Evolutionary conservation across 257 asterid genomes (phyloP).

Genomic region (Nyctanthes arbortristis): DNA sequence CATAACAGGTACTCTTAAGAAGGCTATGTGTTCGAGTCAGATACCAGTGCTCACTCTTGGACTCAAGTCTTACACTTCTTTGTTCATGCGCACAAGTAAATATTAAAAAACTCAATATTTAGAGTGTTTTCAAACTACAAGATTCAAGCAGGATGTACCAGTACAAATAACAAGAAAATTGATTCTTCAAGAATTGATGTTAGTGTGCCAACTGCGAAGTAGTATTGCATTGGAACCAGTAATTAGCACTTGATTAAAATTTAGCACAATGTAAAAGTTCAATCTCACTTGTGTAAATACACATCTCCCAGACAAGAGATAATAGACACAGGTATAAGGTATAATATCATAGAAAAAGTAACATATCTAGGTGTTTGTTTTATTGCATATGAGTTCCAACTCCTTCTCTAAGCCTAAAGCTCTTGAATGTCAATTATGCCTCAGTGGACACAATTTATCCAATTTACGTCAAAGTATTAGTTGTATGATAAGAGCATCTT

Average conservation of each 20-base stretch:
- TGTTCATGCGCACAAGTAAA: neutral
- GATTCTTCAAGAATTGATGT: neutral
- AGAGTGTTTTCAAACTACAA: neutral
- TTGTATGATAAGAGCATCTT: neutral
- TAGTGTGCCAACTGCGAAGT: neutral
- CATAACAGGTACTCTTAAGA: neutral
- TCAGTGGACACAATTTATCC: neutral
- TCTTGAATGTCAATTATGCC: slow-evolving; percentile 9
- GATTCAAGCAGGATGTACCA: neutral
- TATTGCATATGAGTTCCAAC: neutral
- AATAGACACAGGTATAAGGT: neutral
- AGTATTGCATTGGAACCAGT: neutral
- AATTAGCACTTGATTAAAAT: neutral
- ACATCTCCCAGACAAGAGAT: neutral
- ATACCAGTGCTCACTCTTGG: neutral
- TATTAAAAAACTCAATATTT: neutral
- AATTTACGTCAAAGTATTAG: neutral
- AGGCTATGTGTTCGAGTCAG: neutral
- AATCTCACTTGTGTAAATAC: neutral
- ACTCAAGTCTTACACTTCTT: neutral
- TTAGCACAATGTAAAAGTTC: neutral
- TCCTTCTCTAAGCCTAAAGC: slow-evolving; percentile 2
- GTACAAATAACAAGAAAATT: neutral
- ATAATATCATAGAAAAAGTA: neutral
- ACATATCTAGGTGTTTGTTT: neutral